Base-by-base conservation (phyloP, 2,329 filamentous ascomycete species). In the Aspergillus hiratsukae region DNA sequence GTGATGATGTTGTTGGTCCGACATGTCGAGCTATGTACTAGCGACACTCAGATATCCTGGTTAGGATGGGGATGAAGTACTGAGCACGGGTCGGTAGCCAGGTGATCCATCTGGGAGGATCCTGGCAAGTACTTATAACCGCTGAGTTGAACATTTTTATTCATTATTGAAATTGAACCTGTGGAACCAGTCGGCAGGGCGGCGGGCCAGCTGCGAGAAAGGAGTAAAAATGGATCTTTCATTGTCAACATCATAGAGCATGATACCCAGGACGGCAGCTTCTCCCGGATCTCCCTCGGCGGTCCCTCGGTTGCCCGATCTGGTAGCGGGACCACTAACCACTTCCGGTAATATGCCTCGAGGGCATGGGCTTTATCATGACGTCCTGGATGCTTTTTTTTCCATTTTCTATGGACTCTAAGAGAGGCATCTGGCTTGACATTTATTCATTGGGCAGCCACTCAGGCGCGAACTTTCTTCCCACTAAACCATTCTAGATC, bases 291-390 rank as follows among this genome's bases (percentile, higher is more conserved):
- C 50, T 46, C 37, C 40, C 41, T 53, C 48, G 37, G 37, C 27
- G 37, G 17, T 45, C 37, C 31, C 29, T 49, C 21, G 40, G 21
- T 68, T 68, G 9, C 66, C 66, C 25, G 21, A 63, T 61, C 19
- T 28, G 59, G 61, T 59, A 14, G 9, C 1, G 2, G 4, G 7
- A 2, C n/a, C 48, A 49, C 61, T 67, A 64, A 21, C 61, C 59
- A 0, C 1, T 60, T 51, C 2, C 1, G 55, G 66, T 1, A 68
- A 65, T 57, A 67, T 67, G 53, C 55, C 48, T 58, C 65, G 65
- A 59, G 2, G 3, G 37, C 28, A 17, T 51, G 4, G 4, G n/a
- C n/a, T 19, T 43, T 11, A 9, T 21, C n/a, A 14, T 35, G 31
- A 31, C 11, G 4, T 31, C 40, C 40, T 14, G 31, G 31, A 31